Percentiles rank a stretch among this genome's conserved stretches.
phyloP scores from a whole-genome alignment of 73 alveolate species.

The Tetrahymena elliotti region DNA sequence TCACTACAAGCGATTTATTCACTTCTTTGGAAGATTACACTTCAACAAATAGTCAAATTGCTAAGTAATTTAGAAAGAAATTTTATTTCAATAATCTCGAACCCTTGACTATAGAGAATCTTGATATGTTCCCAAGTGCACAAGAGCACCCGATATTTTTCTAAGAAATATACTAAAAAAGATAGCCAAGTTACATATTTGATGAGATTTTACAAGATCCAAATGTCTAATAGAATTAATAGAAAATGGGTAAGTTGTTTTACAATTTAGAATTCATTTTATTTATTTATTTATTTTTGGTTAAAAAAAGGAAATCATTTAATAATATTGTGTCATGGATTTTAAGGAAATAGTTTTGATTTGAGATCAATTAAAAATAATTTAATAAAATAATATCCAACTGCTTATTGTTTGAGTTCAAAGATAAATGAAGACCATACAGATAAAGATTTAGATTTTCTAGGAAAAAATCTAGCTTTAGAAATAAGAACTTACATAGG shows the following conservation, averaged over 20 bases:
- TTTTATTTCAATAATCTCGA: slow-evolving; percentile 30
- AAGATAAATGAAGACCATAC: slow-evolving; percentile 92
- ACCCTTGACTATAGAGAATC: slow-evolving; percentile 41
- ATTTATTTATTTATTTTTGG: no score
- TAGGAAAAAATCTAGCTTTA: slow-evolving; percentile 90
- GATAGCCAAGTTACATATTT: background rate
- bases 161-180: slow-evolving; percentile 56
- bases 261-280: no score
- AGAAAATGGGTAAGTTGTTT: background rate
- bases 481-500: slow-evolving; percentile 78
- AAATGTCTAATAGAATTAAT: background rate
- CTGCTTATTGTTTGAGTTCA: slow-evolving; percentile 67
- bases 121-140: slow-evolving; percentile 49
- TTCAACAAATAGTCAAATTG: slow-evolving; percentile 30
- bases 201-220: background rate
- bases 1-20: slow-evolving; percentile 49
- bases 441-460: slow-evolving; percentile 74
- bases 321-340: slow-evolving; percentile 94
- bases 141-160: slow-evolving; percentile 61
- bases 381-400: slow-evolving; percentile 77
- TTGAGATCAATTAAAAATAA: slow-evolving; percentile 87
- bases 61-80: slow-evolving; percentile 46
- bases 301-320: slow-evolving; percentile 72
- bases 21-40: slow-evolving; percentile 47
- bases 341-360: slow-evolving; percentile 93